These are phyloP conservation scores for Cutaneotrichosporon sp. DNA, from an alignment of 1,284 basidiomycete species.

Conservation along the genomic window DNA sequence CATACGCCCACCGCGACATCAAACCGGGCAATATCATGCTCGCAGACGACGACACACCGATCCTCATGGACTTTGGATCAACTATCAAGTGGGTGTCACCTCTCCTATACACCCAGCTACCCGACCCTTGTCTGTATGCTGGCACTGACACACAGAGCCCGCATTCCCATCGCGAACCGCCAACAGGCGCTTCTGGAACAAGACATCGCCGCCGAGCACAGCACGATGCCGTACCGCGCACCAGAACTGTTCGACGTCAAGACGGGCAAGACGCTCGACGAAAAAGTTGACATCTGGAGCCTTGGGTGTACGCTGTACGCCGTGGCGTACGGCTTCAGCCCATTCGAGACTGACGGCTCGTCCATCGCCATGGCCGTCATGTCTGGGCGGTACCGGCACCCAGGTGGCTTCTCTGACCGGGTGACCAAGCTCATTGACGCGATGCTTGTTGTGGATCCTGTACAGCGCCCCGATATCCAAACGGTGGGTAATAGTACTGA, in stretches of 20 bases:
- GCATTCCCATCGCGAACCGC: constrained; percentile 61
- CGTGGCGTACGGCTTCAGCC: constrained; percentile 85
- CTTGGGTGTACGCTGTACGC: constrained; percentile 89
- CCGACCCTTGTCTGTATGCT: not conserved
- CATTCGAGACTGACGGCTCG: constrained; percentile 86
- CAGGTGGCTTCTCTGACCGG: constrained; percentile 71
- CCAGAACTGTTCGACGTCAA: constrained; percentile 95
- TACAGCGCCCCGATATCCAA: constrained; percentile 77
- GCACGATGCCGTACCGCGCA: constrained; percentile 93
- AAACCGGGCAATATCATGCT: constrained; percentile 99
- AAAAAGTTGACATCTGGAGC: constrained; percentile 96
- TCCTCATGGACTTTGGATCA: constrained; percentile 98
- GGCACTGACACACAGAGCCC: constrained; percentile 34
- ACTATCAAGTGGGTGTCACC: constrained; percentile 49
- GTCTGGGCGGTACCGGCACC: constrained; percentile 77
- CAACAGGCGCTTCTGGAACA: constrained; percentile 79
- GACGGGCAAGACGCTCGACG: constrained; percentile 78
- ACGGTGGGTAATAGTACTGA: constrained; percentile 58
- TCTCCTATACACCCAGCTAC: not conserved
- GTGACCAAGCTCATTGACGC: constrained; percentile 75
- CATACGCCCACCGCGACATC: constrained; percentile 94
- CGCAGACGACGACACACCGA: constrained; percentile 82
- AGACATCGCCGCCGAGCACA: constrained; percentile 92
- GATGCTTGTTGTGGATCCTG: constrained; percentile 77
- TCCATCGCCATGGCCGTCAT: constrained; percentile 94